Conservation (phyloP, 2,329 filamentous ascomycete genomes). For the Coniochaeta sp. region DNA sequence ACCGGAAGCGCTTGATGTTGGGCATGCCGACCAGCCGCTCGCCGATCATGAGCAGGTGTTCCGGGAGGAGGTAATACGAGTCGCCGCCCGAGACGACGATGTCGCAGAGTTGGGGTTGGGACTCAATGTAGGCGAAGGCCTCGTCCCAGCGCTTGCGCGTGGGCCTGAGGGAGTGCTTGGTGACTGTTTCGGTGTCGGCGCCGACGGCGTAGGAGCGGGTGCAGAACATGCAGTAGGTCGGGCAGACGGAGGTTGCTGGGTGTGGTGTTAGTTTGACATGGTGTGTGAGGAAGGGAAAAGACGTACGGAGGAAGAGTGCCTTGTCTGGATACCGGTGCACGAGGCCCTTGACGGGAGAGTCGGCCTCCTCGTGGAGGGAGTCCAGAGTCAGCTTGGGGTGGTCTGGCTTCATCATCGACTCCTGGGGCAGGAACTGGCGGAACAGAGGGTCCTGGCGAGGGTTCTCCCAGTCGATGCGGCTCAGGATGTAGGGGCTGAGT, state of each 20-base stretch:
- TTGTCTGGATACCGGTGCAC: slow-evolving; percentile 60
- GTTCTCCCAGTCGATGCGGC: slow-evolving; percentile 51
- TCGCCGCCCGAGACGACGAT: slow-evolving; percentile 59
- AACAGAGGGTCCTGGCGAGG: slow-evolving; percentile 53
- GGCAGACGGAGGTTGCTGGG: slow-evolving; percentile 51
- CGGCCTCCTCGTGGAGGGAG: slow-evolving; percentile 49
- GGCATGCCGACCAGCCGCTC: slow-evolving; percentile 47
- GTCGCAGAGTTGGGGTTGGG: slow-evolving; percentile 41
- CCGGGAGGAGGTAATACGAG: slow-evolving; percentile 47
- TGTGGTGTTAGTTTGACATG: background rate
- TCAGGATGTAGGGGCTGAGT: slow-evolving; percentile 47
- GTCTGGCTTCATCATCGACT: slow-evolving; percentile 43
- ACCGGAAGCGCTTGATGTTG: slow-evolving; percentile 52
- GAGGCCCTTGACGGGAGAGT: slow-evolving; percentile 49
- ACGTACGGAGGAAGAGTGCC: slow-evolving; percentile 52
- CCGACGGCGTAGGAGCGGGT: slow-evolving; percentile 55
- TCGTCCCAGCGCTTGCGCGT: slow-evolving; percentile 41
- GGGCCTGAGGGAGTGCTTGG: slow-evolving; percentile 34
- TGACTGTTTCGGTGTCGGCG: slow-evolving; percentile 42
- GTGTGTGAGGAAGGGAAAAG: background rate
- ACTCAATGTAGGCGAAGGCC: slow-evolving; percentile 50
- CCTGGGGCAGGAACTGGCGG: slow-evolving; percentile 52
- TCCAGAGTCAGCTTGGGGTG: slow-evolving; percentile 49
- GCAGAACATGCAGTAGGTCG: slow-evolving; percentile 57
- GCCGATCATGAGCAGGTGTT: slow-evolving; percentile 46